A percentile compares a stretch with the other conserved stretches of the same genome.
Conservation (phyloP, 768 basidiomycete species). For the Lactarius tabidus region DNA sequence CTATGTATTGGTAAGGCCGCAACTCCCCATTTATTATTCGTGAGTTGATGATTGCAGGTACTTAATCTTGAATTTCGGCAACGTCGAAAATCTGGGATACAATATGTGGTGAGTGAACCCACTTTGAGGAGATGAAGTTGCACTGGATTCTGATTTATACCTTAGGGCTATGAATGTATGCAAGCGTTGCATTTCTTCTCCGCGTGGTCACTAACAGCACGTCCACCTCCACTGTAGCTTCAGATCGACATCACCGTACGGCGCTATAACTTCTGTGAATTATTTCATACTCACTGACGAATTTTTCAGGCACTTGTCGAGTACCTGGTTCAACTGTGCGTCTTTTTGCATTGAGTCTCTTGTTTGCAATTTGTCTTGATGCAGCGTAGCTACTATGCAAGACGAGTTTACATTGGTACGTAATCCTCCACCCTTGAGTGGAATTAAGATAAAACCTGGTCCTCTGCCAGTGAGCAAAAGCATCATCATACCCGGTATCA, state of each 20-base stretch:
- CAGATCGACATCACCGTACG: slow-evolving; percentile 1
- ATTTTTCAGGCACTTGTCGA: background rate
- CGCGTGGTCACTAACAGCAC: slow-evolving; percentile 15
- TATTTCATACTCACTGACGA: background rate
- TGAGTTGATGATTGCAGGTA: slow-evolving; percentile 34
- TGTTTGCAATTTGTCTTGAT: background rate
- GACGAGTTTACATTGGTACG: slow-evolving; percentile 7
- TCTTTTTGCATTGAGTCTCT: no score
- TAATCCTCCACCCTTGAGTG: background rate
- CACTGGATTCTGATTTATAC: background rate
- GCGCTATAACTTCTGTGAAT: background rate
- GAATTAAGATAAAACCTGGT: background rate
- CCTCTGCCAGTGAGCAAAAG: background rate
- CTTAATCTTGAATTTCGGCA: slow-evolving; percentile 43
- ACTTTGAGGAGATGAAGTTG: background rate
- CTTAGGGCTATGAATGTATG: slow-evolving; percentile 27
- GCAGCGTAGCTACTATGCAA: slow-evolving; percentile 1
- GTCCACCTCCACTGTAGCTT: background rate
- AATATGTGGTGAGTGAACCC: slow-evolving; percentile 39
- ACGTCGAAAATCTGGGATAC: slow-evolving; percentile 35
- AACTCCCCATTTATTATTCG: background rate
- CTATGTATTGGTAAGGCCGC: slow-evolving; percentile 45
- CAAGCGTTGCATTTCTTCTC: background rate
- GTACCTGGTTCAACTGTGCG: no score
- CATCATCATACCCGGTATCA: background rate